A percentile compares a stretch with the other conserved stretches of the same genome.
Conservation (phyloP, 2,329 filamentous ascomycete species). For the Cordyceps cateniannulata region DNA sequence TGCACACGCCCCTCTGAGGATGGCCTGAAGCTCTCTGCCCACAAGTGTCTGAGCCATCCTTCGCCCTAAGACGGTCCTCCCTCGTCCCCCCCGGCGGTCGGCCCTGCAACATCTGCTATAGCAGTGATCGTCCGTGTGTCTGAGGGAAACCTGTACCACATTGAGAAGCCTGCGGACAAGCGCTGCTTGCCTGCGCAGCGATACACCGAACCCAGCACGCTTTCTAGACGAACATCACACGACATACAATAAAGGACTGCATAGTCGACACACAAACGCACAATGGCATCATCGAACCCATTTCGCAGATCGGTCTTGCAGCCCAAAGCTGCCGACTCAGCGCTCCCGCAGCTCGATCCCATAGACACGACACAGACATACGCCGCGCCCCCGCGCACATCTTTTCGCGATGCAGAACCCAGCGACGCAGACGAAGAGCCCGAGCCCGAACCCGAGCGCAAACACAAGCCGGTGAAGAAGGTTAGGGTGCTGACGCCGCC, state of each 20-base stretch:
- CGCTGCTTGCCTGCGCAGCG: neutral
- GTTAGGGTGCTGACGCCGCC: conserved; percentile 62
- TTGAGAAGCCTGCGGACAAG: neutral
- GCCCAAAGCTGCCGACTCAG: conserved; percentile 17
- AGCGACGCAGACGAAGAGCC: conserved; percentile 14
- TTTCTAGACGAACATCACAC: neutral
- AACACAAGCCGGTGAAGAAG: conserved; percentile 55
- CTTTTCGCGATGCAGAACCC: conserved; percentile 16
- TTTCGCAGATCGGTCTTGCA: conserved; percentile 39
- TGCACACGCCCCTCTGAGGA: neutral
- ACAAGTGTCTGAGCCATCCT: neutral
- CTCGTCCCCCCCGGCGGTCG: neutral
- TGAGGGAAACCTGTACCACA: neutral
- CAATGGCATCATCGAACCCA: conserved; percentile 40
- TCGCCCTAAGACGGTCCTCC: neutral
- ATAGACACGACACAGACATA: conserved; percentile 22
- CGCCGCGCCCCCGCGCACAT: conserved; percentile 21
- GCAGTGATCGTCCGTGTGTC: neutral
- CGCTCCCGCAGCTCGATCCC: conserved; percentile 24
- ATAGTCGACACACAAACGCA: conserved; percentile 10
- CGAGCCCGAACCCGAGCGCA: conserved; percentile 18
- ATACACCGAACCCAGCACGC: neutral
- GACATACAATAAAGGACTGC: neutral
- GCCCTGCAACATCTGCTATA: conserved; percentile 13
- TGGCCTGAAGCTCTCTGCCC: neutral